These are phyloP conservation scores for Sicyos baderoa DNA, from an alignment of 306 rosid genomes.

Conservation along the genomic window DNA sequence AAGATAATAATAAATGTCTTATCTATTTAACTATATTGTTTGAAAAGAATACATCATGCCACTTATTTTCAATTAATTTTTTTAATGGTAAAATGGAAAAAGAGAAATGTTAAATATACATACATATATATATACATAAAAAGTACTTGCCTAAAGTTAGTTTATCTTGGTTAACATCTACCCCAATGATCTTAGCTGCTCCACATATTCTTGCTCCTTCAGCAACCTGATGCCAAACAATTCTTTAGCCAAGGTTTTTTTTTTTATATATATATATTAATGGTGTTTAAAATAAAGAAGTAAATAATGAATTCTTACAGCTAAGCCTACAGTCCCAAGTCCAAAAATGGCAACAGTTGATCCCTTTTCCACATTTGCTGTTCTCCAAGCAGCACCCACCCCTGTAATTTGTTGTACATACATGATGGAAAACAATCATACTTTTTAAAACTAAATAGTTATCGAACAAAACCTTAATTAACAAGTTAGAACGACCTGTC, in stretches of 20 bases:
- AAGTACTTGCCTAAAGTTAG: constrained; percentile 46
- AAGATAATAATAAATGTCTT: too few species aligned
- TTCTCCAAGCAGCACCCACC: constrained; percentile 36
- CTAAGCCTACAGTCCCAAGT: constrained; percentile 73
- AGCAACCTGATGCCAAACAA: constrained; percentile 44
- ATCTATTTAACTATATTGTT: too few species aligned
- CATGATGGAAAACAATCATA: too few species aligned
- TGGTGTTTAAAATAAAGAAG: too few species aligned
- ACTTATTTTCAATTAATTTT: too few species aligned
- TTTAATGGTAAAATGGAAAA: neutral
- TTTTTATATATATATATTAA: too few species aligned
- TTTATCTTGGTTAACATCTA: constrained; percentile 59
- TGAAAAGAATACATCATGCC: too few species aligned
- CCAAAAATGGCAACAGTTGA: constrained; percentile 74
- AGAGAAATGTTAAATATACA: neutral
- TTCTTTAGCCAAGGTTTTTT: constrained; percentile 6
- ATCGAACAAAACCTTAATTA: too few species aligned
- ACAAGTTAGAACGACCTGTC: constrained; percentile 31
- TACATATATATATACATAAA: neutral
- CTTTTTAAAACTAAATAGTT: too few species aligned
- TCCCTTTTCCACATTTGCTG: constrained; percentile 50
- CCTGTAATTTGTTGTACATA: neutral
- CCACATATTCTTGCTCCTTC: constrained; percentile 88
- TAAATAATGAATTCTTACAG: constrained; percentile 36
- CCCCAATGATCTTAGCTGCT: constrained; percentile 69